A percentile compares a stretch with the other conserved stretches of the same genome.
phyloP scores from a whole-genome alignment of 768 basidiomycete genomes.

The Lactarius tabidus region DNA sequence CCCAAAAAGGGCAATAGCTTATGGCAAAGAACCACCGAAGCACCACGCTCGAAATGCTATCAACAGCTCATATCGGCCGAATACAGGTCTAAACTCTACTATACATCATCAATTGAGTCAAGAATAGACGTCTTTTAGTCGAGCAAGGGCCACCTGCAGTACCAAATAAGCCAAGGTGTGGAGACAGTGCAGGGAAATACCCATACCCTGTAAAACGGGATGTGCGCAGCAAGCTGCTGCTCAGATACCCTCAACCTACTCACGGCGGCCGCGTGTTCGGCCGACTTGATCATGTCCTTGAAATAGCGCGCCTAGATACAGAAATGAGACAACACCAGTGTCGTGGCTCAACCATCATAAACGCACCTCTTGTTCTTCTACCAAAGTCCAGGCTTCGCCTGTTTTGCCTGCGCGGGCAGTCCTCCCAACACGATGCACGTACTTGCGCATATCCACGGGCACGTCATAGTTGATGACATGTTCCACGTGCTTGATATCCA shows the following conservation, averaged over 20 bases:
- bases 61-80: too few relatives aligned
- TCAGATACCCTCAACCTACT: constrained; percentile 5
- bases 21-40: too few relatives aligned
- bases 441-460: constrained; percentile 97
- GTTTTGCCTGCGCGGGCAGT: constrained; percentile 89
- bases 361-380: constrained; percentile 87
- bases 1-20: too few relatives aligned
- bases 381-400: constrained; percentile 91
- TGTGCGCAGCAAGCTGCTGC: constrained; percentile 14
- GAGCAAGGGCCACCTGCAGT: constrained; percentile 16
- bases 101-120: not conserved
- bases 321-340: not conserved
- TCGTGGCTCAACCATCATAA: not conserved
- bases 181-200: not conserved
- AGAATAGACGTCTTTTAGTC: constrained; percentile 18
- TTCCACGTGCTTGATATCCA: constrained; percentile 87
- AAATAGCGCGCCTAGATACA: constrained; percentile 22
- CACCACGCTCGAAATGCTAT: too few relatives aligned
- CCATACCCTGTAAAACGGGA: constrained; percentile 22
- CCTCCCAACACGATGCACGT: constrained; percentile 94
- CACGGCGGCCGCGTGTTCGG: constrained; percentile 13
- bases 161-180: not conserved
- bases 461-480: constrained; percentile 96
- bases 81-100: not conserved
- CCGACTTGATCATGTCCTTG: constrained; percentile 24